Evolutionary conservation across 2,329 filamentous ascomycete species (phyloP), one percentile per base, ranked within the genome.

Genomic region (Pseudogymnoascus sp.): DNA sequence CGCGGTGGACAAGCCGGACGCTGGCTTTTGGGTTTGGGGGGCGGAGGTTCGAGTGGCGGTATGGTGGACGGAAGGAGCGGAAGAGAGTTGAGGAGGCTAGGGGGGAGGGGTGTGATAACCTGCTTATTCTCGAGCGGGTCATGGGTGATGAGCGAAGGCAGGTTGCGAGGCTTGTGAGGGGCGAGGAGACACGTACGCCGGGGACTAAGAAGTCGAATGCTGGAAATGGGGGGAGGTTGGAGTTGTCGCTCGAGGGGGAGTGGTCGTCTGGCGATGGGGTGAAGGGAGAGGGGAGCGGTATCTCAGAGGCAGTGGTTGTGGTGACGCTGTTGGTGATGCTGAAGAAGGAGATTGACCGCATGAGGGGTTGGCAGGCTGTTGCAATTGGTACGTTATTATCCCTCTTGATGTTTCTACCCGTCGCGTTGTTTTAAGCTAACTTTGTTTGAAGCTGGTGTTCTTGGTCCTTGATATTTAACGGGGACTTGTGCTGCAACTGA

Each of bases 271-370:
- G 63, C 2, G 77, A 76, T 68, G 72, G 69, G 6, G 73, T 75
- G 50, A 67, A 62, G 2, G 68, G 69, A 59, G 72, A 74, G 37
- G 10, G 62, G 31, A 64, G 68, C 21, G 73, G 82, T 68, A 72
- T 82, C 64, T 75, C 75, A 13, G 77, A 83, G 68, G 74, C 78
- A n/a, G 85, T 87, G 19, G 76, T 82, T 9, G 77, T 87, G 17
- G 78, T 80, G 46, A 86, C 82, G 15, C 84, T 81, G 64, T 67
- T 88, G 63, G 72, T 80, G 15, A 86, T 88, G 84, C 71, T 88
- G 67, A 88, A 88, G 79, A 84, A 82, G 73, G 86, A 88, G 77
- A 75, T 86, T 60, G 85, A 88, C 71, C 17, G 46, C 44, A 75
- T 83, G 66, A 76, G 83, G 64, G 70, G 77, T 64, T 72, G 81